Evolutionary conservation across 78 protist species (phyloP).

Genomic region (Dictyostelium firmibasis): DNA sequence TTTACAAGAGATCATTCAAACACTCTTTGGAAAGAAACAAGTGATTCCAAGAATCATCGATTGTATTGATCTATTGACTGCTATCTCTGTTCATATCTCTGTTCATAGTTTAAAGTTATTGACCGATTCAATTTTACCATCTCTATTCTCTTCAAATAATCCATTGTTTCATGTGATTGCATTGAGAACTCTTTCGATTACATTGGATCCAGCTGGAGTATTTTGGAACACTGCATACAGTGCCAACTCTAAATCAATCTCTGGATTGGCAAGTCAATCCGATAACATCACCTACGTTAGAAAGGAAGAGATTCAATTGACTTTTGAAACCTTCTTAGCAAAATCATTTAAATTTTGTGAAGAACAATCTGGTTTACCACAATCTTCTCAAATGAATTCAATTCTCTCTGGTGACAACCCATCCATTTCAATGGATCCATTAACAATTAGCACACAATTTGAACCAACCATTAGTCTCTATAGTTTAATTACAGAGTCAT

Average conservation of each 20-base stretch:
- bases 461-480: constrained; percentile 73
- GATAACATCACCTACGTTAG: constrained; percentile 26
- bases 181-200: constrained; percentile 44
- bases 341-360: constrained; percentile 60
- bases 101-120: constrained; percentile 59
- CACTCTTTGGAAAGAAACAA: constrained; percentile 66
- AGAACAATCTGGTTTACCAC: constrained; percentile 41
- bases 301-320: constrained; percentile 63
- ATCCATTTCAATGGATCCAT: constrained; percentile 31
- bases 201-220: constrained; percentile 54
- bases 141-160: not conserved
- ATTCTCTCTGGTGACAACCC: constrained; percentile 14
- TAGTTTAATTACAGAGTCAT: constrained; percentile 22
- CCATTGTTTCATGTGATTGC: constrained; percentile 52
- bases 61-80: constrained; percentile 45
- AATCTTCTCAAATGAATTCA: not conserved
- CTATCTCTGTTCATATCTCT: constrained; percentile 52
- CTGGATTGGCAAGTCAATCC: not conserved
- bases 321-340: constrained; percentile 50
- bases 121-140: constrained; percentile 44
- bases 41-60: constrained; percentile 26
- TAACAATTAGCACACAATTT: constrained; percentile 45
- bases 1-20: constrained; percentile 46
- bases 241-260: constrained; percentile 18
- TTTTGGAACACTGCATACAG: constrained; percentile 50